These are phyloP conservation scores for Arctium lappa DNA, from an alignment of 129 eudicot species.

Conservation along the genomic window DNA sequence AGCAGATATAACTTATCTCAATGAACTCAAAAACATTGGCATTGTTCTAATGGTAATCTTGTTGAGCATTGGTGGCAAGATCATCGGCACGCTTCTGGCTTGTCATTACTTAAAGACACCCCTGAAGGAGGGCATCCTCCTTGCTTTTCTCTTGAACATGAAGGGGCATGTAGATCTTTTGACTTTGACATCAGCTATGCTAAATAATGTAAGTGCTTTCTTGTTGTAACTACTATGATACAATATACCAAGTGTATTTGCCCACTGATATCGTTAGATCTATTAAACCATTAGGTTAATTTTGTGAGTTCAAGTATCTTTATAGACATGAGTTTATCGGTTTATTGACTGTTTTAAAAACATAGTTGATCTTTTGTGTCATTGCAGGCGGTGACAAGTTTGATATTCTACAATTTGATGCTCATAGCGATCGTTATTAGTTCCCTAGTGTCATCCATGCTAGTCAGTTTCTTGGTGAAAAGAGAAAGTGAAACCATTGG, in stretches of 20 bases:
- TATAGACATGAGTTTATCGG: neutral
- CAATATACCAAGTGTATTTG: neutral
- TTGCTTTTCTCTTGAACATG: conserved; percentile 75
- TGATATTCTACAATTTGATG: conserved; percentile 58
- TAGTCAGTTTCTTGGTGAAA: conserved; percentile 56
- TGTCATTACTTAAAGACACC: conserved; percentile 71
- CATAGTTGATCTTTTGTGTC: conserved; percentile 5
- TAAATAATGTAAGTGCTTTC: conserved; percentile 42
- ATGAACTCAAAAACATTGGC: conserved; percentile 25
- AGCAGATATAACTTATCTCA: conserved; percentile 48
- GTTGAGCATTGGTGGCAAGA: conserved; percentile 82
- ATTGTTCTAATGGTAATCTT: conserved; percentile 47
- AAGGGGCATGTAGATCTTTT: conserved; percentile 87
- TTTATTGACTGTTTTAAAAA: neutral
- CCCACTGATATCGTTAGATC: neutral
- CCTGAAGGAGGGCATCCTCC: conserved; percentile 68
- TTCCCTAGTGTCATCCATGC: conserved; percentile 57
- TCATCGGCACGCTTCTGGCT: conserved; percentile 68
- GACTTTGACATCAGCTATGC: conserved; percentile 46
- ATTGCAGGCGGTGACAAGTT: conserved; percentile 42
- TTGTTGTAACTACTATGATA: neutral
- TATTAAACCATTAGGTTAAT: neutral
- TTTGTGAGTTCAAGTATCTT: neutral
- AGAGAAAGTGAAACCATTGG: conserved; percentile 69
- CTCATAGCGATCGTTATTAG: conserved; percentile 47